A percentile compares a stretch with the other conserved stretches of the same genome.
Evolutionary conservation across 768 basidiomycete genomes (phyloP).

Genomic region (Pleurotus eryngii): DNA sequence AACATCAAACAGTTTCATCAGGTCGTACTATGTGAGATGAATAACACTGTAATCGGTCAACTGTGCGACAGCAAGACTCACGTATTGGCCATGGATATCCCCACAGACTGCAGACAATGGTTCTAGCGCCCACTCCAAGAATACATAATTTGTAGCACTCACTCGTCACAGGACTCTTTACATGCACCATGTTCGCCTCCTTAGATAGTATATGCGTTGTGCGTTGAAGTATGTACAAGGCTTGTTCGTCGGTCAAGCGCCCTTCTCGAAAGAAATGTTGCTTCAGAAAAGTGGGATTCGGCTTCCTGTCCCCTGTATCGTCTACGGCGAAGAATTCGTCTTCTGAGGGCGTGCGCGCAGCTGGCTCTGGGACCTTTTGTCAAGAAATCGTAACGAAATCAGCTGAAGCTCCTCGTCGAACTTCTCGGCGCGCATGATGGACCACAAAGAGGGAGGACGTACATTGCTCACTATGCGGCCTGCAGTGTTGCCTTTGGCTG

Average conservation of each 20-base stretch:
- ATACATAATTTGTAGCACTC: conserved; percentile 26
- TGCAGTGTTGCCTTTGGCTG: not conserved
- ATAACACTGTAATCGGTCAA: not conserved
- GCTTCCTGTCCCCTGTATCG: conserved; percentile 51
- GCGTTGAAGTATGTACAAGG: conserved; percentile 73
- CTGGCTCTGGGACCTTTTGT: conserved; percentile 68
- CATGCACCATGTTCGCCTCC: conserved; percentile 84
- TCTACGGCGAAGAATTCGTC: conserved; percentile 64
- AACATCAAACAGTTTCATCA: conserved; percentile 97
- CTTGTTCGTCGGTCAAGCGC: conserved; percentile 77
- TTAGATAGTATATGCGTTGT: conserved; percentile 61
- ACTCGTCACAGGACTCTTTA: conserved; percentile 91
- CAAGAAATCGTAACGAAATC: conserved; percentile 6
- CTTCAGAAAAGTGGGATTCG: conserved; percentile 78
- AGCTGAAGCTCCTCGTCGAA: not conserved
- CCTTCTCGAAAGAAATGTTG: conserved; percentile 90
- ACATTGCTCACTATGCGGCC: conserved; percentile 3
- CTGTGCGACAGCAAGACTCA: conserved; percentile 26
- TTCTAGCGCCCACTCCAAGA: conserved; percentile 2
- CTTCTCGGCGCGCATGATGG: not conserved
- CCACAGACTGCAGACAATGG: conserved; percentile 68
- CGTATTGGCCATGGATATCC: conserved; percentile 98
- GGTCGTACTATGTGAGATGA: conserved; percentile 67
- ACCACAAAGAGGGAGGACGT: not conserved
- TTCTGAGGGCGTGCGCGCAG: conserved; percentile 59